Percentiles rank a stretch among this genome's conserved stretches.
Evolutionary conservation across 2,329 filamentous ascomycete genomes (phyloP).

Genomic region (Neofusicoccum cordaticola): DNA sequence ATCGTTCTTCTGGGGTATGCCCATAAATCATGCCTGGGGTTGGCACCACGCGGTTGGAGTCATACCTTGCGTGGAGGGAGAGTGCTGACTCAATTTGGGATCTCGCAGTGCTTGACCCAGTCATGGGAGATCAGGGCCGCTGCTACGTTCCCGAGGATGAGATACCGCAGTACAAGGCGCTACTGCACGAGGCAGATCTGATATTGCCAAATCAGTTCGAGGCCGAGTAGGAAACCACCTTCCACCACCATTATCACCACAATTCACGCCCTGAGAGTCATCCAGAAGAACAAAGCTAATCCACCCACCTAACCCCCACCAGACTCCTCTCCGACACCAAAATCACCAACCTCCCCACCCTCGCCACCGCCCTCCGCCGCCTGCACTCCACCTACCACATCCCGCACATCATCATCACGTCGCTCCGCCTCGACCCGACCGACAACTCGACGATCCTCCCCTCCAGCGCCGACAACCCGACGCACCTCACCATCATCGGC

Average conservation of each 20-base stretch:
- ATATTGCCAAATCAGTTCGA: slow-evolving; percentile 97
- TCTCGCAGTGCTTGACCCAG: slow-evolving; percentile 79
- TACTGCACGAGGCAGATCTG: slow-evolving; percentile 79
- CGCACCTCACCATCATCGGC: slow-evolving; percentile 67
- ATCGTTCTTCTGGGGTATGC: slow-evolving; percentile 80
- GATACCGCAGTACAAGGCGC: slow-evolving; percentile 80
- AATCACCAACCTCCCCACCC: slow-evolving; percentile 70
- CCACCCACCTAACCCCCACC: neutral
- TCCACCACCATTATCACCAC: neutral
- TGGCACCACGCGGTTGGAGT: neutral
- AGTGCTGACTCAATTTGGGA: neutral
- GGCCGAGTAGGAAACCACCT: slow-evolving; percentile 68
- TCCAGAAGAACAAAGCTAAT: neutral
- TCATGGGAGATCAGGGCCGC: slow-evolving; percentile 94
- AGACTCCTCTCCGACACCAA: slow-evolving; percentile 82
- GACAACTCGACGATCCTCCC: slow-evolving; percentile 40
- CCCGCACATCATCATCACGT: slow-evolving; percentile 91
- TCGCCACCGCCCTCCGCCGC: slow-evolving; percentile 70
- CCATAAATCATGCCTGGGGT: neutral
- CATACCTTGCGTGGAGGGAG: neutral
- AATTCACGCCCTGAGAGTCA: no score
- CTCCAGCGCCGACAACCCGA: slow-evolving; percentile 31
- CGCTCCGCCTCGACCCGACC: slow-evolving; percentile 64
- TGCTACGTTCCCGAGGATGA: slow-evolving; percentile 91
- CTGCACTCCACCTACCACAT: slow-evolving; percentile 74